Base-by-base conservation (phyloP, 148 eudicot species). In the Camellia granthamiana region DNA sequence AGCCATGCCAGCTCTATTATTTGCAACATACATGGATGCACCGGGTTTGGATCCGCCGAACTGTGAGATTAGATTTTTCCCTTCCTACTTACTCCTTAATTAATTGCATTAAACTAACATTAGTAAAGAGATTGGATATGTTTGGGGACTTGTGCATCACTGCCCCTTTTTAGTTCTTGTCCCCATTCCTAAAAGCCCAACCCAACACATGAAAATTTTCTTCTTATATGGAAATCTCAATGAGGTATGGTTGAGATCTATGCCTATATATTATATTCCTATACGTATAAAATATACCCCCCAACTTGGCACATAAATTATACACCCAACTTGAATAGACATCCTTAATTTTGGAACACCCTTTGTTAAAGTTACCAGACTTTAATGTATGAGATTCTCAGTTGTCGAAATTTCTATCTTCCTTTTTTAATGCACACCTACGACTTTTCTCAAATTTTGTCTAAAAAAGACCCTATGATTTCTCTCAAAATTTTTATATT, bases 131-230 rank as follows among this genome's bases (percentile, higher is more conserved):
- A 49, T 49, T n/a, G 58, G 38, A 9, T 21, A n/a, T 21, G 16
- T 72, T 8, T 47, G 74, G 74, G 74, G 56, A 70, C 74, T 46
- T 4, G 56, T 70, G 44, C 75, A 11, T 72, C 21, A 11, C 59
- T 49, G 13, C 59, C 75, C 75, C 12, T 72, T 51, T 72, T 51
- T 51, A 1, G 41, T 51, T 72, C 43, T 18, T 54, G 54, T 54
- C 56, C 21, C 60, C 44, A 51, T 51, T 72, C 42, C 0, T 19
- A 19, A 52, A 72, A 12, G 18, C 58, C 75, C 75, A 52, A 52
- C 42, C 44, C 60, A 72, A 46, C 56, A 49, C 38, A 71, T 71
- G 56, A 8, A 46, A 71, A 6, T 7, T 71, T 47, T 52, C 9
- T 72, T 10, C 13, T 49, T 18, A 46, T 46, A 18, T 49, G 30